Evolutionary conservation across 352 stramenopile genomes (phyloP).

Genomic region (Phytophthora lateralis): DNA sequence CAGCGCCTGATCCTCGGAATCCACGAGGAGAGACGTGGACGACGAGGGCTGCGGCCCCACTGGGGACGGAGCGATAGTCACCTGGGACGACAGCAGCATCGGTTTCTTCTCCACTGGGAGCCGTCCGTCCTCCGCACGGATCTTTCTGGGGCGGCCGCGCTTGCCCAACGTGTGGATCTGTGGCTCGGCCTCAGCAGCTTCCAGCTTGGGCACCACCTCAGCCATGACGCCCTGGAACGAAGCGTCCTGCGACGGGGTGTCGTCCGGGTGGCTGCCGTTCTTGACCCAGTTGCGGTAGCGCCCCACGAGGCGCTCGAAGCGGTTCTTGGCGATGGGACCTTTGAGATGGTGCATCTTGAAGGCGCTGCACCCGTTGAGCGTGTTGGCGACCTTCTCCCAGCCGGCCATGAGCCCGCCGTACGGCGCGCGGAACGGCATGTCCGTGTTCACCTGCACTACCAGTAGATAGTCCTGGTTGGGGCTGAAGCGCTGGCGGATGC

Average conservation of each 20-base stretch:
- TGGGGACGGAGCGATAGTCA: slow-evolving; percentile 28
- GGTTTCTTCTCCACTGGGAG: slow-evolving; percentile 17
- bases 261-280: slow-evolving; percentile 25
- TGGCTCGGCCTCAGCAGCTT: slow-evolving; percentile 32
- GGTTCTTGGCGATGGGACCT: slow-evolving; percentile 44
- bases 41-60: slow-evolving; percentile 23
- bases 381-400: slow-evolving; percentile 42
- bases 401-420: slow-evolving; percentile 37
- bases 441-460: slow-evolving; percentile 37
- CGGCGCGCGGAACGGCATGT: slow-evolving; percentile 33
- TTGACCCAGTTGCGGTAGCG: slow-evolving; percentile 33
- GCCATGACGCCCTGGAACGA: slow-evolving; percentile 37
- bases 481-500: slow-evolving; percentile 39
- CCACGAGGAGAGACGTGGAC: slow-evolving; percentile 27
- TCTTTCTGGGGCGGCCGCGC: slow-evolving; percentile 38
- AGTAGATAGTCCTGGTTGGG: slow-evolving; percentile 40
- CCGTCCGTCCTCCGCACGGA: slow-evolving; percentile 4
- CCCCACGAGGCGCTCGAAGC: slow-evolving; percentile 39
- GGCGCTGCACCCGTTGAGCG: slow-evolving; percentile 35
- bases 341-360: slow-evolving; percentile 50
- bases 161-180: slow-evolving; percentile 30
- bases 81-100: slow-evolving; percentile 1
- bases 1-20: slow-evolving; percentile 30
- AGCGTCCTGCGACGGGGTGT: slow-evolving; percentile 26
- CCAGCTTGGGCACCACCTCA: slow-evolving; percentile 35